phyloP scores from a whole-genome alignment of 1,139 yeast genomes.

The Scheffersomyces titani region DNA sequence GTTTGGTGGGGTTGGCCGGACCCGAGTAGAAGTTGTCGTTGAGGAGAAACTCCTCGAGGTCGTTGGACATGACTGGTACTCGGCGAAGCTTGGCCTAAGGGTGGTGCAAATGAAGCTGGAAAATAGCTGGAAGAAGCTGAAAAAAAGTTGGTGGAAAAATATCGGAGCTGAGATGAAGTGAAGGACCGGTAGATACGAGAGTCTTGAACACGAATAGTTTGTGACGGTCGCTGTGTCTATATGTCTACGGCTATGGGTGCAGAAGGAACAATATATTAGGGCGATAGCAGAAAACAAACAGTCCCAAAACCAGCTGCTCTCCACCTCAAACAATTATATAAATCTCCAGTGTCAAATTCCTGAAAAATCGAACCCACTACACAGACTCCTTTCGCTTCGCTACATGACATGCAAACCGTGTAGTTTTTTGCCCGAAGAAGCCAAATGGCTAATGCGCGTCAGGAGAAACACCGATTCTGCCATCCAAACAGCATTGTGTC shows the following conservation, averaged over 20 bases:
- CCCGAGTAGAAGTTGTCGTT: constrained; percentile 28
- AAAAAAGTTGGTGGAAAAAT: not conserved
- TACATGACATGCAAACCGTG: not conserved
- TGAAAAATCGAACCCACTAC: not conserved
- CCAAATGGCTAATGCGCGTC: not conserved
- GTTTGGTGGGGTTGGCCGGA: constrained; percentile 28
- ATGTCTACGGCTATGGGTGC: not conserved
- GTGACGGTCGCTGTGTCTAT: not conserved
- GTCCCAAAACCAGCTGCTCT: not conserved
- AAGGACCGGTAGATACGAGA: not conserved
- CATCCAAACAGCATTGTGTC: not conserved
- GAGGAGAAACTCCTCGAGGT: constrained; percentile 12
- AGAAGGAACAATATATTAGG: not conserved
- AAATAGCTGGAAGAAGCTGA: not conserved
- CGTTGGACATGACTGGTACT: constrained; percentile 1
- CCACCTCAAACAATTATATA: not conserved
- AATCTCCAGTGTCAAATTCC: not conserved
- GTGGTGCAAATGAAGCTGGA: not conserved
- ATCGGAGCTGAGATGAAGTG: not conserved
- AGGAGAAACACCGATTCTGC: not conserved
- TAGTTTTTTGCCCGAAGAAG: not conserved
- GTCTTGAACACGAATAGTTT: not conserved
- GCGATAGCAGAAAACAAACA: not conserved
- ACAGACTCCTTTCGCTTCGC: not conserved
- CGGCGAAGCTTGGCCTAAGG: not conserved